Base-by-base conservation (phyloP, 192 early-diverging fungal genomes). In the Coemansia sp. region DNA sequence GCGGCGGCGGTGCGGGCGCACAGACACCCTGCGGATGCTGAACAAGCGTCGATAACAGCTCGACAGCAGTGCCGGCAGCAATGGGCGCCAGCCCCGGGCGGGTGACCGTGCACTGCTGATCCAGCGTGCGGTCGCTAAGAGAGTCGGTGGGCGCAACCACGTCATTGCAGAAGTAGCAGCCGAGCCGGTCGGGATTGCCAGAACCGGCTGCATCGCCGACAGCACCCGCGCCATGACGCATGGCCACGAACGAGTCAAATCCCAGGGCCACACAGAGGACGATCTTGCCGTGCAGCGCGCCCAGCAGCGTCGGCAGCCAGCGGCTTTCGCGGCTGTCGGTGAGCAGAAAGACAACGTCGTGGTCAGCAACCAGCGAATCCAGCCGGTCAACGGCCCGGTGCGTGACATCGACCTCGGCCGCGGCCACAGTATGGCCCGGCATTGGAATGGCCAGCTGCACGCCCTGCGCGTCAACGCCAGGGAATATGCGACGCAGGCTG, bases 161-260 rank as follows among this genome's bases (percentile, higher is more conserved):
- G 52, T 99, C 96, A 63, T 94, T 95, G 77, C 96, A 99, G 50
- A 90, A 99, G 56, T 99, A 99, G 53, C 96, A 99, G 8, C 96
- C 96, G 12, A 99, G 76, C 0, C 67, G 51, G 39, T 19, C 38
- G 2, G 5, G n/a, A 9, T 7, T 17, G n/a, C 17, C 51, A 31
- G 38, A 7, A 5, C 22, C 41, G 7, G 33, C 32, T 19, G 14
- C 38, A 19, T 46, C 35, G 26, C 43, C 37, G 36, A 47, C 34
- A 18, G 26, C n/a, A 17, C 28, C 31, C 27, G 53, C 36, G 33
- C 95, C 95, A 59, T 98, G 96, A 5, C 96, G 70, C 92, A 98
- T 95, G 20, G 95, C 96, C 22, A 98, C 62, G 59, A 85, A 98
- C 14, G 88, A 88, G 56, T 98, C 94, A 48, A 98, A 98, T 7